phyloP scores from a whole-genome alignment of 371 early-diverging fungal genomes.

The Dipsacomyces acuminosporus region DNA sequence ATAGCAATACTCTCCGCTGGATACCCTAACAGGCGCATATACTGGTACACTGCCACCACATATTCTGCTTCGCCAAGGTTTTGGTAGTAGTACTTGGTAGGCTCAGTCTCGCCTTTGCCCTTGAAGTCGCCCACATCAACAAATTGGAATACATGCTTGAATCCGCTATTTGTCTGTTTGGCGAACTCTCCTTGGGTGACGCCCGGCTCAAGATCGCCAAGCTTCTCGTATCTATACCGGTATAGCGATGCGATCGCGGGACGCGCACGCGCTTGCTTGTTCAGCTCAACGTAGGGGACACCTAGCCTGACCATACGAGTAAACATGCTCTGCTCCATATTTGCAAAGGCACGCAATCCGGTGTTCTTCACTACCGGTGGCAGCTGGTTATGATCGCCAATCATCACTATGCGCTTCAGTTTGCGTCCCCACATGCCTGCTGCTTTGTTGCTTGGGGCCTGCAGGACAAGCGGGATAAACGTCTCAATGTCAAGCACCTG shows the following conservation, averaged over 20 bases:
- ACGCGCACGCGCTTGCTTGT: slow-evolving; percentile 83
- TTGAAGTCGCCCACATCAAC: slow-evolving; percentile 74
- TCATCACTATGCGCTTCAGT: slow-evolving; percentile 84
- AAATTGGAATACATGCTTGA: slow-evolving; percentile 76
- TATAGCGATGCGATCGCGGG: slow-evolving; percentile 75
- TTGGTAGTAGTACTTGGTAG: slow-evolving; percentile 73
- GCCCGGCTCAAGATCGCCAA: slow-evolving; percentile 59
- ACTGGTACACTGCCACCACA: slow-evolving; percentile 87
- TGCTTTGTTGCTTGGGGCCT: slow-evolving; percentile 57
- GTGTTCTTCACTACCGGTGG: slow-evolving; percentile 89
- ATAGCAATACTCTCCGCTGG: slow-evolving; percentile 82
- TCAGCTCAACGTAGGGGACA: slow-evolving; percentile 77
- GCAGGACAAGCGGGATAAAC: slow-evolving; percentile 85
- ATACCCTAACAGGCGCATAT: slow-evolving; percentile 93
- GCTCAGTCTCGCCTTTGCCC: slow-evolving; percentile 79
- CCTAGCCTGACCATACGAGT: slow-evolving; percentile 84
- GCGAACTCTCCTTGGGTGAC: slow-evolving; percentile 47
- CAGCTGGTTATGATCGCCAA: slow-evolving; percentile 96
- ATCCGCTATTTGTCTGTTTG: slow-evolving; percentile 72
- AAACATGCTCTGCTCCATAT: slow-evolving; percentile 91
- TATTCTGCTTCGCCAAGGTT: slow-evolving; percentile 98
- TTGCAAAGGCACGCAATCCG: slow-evolving; percentile 76
- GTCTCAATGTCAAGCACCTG: slow-evolving; percentile 96
- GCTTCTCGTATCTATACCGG: slow-evolving; percentile 69
- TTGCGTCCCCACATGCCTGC: slow-evolving; percentile 47